phyloP scores from a whole-genome alignment of 1,284 basidiomycete species.

The Apiotrichum veenhuisii region DNA sequence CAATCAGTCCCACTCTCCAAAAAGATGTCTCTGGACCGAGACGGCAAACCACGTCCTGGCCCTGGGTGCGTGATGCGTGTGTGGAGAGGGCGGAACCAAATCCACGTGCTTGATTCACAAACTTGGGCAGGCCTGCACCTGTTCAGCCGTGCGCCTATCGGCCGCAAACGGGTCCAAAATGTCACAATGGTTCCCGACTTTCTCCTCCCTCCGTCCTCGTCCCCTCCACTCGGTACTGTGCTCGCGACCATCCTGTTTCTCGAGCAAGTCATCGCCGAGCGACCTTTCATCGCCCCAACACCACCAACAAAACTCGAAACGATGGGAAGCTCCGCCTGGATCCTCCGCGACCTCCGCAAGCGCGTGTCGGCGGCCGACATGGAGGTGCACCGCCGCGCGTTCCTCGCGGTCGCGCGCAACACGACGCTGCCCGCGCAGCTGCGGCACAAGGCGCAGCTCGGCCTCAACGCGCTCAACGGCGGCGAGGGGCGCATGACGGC shows the following conservation, averaged over 20 bases:
- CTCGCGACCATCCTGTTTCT: no score
- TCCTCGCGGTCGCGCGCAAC: conserved; percentile 86
- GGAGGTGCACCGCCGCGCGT: conserved; percentile 78
- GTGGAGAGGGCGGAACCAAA: no score
- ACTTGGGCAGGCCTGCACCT: no score
- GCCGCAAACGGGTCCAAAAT: background rate
- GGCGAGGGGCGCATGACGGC: conserved; percentile 71
- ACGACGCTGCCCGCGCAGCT: conserved; percentile 75
- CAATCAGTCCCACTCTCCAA: no score
- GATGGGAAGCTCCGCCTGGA: conserved; percentile 34
- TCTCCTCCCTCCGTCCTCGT: background rate
- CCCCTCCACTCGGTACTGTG: background rate
- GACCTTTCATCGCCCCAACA: background rate
- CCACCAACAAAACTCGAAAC: conserved; percentile 5
- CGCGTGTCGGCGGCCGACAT: conserved; percentile 55
- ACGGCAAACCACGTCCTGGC: no score
- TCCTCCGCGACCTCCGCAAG: conserved; percentile 45
- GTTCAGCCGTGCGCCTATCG: background rate
- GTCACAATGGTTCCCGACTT: background rate
- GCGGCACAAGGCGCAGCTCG: conserved; percentile 92
- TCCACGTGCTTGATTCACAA: no score
- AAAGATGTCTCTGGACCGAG: no score
- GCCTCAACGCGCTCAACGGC: conserved; percentile 79
- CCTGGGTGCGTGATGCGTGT: no score
- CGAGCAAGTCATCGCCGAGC: background rate